Conservation (phyloP, 495 filamentous ascomycete species). For the Aspergillus panamensis region DNA sequence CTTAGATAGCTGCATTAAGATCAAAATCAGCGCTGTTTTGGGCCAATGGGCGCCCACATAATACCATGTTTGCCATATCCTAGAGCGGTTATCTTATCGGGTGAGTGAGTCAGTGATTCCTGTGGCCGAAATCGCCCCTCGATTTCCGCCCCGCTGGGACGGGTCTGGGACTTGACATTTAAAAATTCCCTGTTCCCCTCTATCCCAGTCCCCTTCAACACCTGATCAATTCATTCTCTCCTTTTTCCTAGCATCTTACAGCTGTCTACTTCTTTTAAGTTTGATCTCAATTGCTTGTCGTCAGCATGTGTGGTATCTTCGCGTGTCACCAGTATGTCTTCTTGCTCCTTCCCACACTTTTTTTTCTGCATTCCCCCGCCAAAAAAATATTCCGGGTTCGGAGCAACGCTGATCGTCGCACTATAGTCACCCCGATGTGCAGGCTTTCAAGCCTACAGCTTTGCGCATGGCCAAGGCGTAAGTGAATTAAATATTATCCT, state of each 20-base stretch:
- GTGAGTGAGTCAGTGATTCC: slow-evolving; percentile 37
- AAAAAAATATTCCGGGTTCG: not conserved
- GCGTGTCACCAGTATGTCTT: slow-evolving; percentile 79
- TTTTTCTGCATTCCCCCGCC: slow-evolving; percentile 6
- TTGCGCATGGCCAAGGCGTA: slow-evolving; percentile 95
- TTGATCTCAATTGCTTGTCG: slow-evolving; percentile 26
- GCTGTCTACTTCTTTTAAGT: slow-evolving; percentile 23
- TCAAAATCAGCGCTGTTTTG: not conserved
- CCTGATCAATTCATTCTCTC: slow-evolving; percentile 8
- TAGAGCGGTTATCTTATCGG: slow-evolving; percentile 44
- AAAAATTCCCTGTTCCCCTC: slow-evolving; percentile 32
- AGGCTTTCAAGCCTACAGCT: slow-evolving; percentile 94
- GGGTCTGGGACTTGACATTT: slow-evolving; percentile 26
- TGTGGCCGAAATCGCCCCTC: slow-evolving; percentile 44
- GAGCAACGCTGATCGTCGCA: slow-evolving; percentile 24
- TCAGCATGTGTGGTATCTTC: slow-evolving; percentile 77
- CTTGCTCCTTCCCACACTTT: slow-evolving; percentile 11
- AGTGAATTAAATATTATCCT: slow-evolving; percentile 31
- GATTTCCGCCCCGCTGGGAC: slow-evolving; percentile 29
- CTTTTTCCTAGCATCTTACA: slow-evolving; percentile 17
- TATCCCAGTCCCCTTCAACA: slow-evolving; percentile 13
- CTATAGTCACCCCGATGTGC: slow-evolving; percentile 85
- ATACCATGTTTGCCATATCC: not conserved
- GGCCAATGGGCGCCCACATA: slow-evolving; percentile 16
- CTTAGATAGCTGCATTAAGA: not conserved